Evolutionary conservation across 202 grass and related monocot genomes (phyloP).

Genomic region (Bolboschoenoplectus hybrid): DNA sequence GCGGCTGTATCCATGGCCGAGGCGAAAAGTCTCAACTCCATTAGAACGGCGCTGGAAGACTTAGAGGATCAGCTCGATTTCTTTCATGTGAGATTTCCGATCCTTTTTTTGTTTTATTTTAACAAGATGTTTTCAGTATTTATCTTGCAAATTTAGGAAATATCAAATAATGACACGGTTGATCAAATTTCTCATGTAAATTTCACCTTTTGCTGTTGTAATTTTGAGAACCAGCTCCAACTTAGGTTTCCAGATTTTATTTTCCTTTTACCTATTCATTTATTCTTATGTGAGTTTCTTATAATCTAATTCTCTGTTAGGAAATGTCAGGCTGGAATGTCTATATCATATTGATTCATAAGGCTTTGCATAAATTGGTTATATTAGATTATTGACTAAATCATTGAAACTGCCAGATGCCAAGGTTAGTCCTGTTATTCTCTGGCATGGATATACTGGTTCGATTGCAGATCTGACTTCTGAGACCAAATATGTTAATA

Average conservation of each 20-base stretch:
- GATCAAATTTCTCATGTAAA: background rate
- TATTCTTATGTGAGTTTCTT: background rate
- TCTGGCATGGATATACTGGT: conserved; percentile 12
- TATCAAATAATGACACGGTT: background rate
- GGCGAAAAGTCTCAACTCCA: conserved; percentile 77
- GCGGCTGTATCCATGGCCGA: conserved; percentile 50
- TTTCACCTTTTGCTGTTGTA: background rate
- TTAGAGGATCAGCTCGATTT: conserved; percentile 93
- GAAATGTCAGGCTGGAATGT: background rate
- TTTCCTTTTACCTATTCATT: background rate
- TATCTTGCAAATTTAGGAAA: background rate
- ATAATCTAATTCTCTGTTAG: conserved; percentile 1
- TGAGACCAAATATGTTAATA: conserved; percentile 5
- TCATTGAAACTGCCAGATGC: conserved; percentile 10
- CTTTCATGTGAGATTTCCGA: conserved; percentile 61
- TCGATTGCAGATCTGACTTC: conserved; percentile 13
- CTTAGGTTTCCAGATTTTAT: conserved; percentile 5
- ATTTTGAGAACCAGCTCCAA: background rate
- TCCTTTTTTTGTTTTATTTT: conserved; percentile 1
- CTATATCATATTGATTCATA: background rate
- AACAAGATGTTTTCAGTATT: background rate
- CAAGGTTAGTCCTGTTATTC: background rate
- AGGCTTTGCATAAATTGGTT: background rate
- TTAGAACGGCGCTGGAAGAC: conserved; percentile 79
- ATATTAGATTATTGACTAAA: background rate